These are phyloP conservation scores for Blastocystis sp. DNA, from an alignment of 352 stramenopile genomes.

Conservation along the genomic window DNA sequence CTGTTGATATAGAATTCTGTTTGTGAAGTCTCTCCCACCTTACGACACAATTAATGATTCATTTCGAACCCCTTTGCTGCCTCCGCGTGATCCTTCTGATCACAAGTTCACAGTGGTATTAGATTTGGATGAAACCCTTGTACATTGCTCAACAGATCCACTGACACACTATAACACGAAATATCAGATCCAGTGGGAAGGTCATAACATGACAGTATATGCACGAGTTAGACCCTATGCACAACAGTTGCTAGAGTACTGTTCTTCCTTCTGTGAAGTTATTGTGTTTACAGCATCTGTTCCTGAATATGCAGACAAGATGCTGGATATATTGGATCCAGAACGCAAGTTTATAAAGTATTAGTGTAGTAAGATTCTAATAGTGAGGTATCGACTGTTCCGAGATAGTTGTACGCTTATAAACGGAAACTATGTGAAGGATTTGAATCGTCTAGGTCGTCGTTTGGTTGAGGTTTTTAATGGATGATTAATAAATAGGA, in stretches of 20 bases:
- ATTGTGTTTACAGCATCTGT: constrained; percentile 41
- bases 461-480: background rate
- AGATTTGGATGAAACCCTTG: constrained; percentile 50
- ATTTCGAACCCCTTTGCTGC: background rate
- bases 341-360: background rate
- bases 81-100: background rate
- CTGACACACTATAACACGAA: background rate
- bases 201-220: background rate
- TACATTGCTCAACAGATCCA: background rate
- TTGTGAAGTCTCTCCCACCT: constrained; percentile 24
- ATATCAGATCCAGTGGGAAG: background rate
- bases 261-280: constrained; percentile 18
- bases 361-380: too few relatives aligned
- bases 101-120: constrained; percentile 7
- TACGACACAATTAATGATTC: background rate
- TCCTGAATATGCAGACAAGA: constrained; percentile 26
- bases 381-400: background rate
- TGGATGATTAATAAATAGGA: background rate
- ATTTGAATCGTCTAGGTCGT: constrained; percentile 18
- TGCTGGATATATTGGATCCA: constrained; percentile 14
- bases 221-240: constrained; percentile 7
- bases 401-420: constrained; percentile 14
- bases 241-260: background rate
- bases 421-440: constrained; percentile 13
- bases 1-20: background rate